These are phyloP conservation scores for Strombidium stylifer DNA, from an alignment of 73 alveolate genomes.

Conservation along the genomic window DNA sequence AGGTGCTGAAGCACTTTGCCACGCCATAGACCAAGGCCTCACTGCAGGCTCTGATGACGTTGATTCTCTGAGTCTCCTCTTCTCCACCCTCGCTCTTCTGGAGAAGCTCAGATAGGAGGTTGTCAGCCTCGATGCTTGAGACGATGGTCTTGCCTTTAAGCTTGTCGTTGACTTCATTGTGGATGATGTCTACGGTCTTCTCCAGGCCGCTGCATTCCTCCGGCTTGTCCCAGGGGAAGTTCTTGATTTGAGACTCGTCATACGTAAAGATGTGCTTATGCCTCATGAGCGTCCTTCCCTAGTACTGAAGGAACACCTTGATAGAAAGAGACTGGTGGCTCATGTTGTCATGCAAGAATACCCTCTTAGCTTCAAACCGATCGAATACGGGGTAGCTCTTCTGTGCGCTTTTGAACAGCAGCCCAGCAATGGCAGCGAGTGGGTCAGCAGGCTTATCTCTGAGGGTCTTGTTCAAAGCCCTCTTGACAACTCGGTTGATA, in stretches of 20 bases:
- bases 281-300: conserved; percentile 48
- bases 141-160: conserved; percentile 23
- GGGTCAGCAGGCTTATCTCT: conserved; percentile 47
- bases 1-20: conserved; percentile 45
- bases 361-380: conserved; percentile 23
- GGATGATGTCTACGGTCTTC: conserved; percentile 38
- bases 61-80: conserved; percentile 6
- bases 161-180: conserved; percentile 26
- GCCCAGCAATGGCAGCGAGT: conserved; percentile 38
- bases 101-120: not conserved
- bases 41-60: conserved; percentile 32
- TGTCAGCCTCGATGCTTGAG: conserved; percentile 8
- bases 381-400: conserved; percentile 27
- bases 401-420: conserved; percentile 6
- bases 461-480: conserved; percentile 36
- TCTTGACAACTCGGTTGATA: conserved; percentile 23
- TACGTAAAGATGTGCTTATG: conserved; percentile 29
- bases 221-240: conserved; percentile 15
- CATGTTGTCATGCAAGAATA: conserved; percentile 6
- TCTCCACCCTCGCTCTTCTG: conserved; percentile 4
- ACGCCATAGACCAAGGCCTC: conserved; percentile 49
- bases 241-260: conserved; percentile 16
- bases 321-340: conserved; percentile 7
- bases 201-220: conserved; percentile 29
- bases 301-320: conserved; percentile 14